Evolutionary conservation across 495 filamentous ascomycete species (phyloP), one percentile per base, ranked within the genome.

Genomic region (Talaromyces stipitatus): DNA sequence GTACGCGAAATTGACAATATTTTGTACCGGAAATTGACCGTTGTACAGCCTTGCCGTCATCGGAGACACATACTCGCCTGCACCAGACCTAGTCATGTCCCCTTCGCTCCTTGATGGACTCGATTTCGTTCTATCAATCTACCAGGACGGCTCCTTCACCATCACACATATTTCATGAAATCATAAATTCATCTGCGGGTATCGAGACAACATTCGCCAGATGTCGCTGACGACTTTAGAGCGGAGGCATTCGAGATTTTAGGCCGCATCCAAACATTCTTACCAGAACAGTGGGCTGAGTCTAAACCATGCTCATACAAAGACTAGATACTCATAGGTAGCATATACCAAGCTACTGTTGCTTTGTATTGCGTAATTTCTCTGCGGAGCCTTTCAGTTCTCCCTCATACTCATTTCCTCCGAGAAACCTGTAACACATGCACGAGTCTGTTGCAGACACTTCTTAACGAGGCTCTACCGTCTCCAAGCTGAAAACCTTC

Each of bases 11-110:
- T 48, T 8, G 36, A 14, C n/a, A 1, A 14, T 10, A 41, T 41
- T 41, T 0, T 41, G 16, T 29, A 9, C 3, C 46, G 24, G 3
- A 36, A 27, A 16, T 38, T 50, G 18, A 28, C 23, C 32, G 10
- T 50, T 20, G 23, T 26, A 16, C 28, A 73, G 70, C 22, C 26
- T 60, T 16, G 46, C 45, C 6, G 56, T 70, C 9, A 55, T 69
- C 2, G 65, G 62, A 46, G 68, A 73, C 60, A 71, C 67, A 32
- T 66, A 67, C 11, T 69, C 63, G 29, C 69, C 69, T 7, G 50
- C 63, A 23, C 23, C 60, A 14, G 45, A 70, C 50, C 62, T 69
- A 30, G 28, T 64, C 36, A 56, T 58, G 20, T 23, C 57, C 28
- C 23, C 33, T 33, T 50, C 45, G 5, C 30, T 61, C 20, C 54